Conservation (phyloP, 305 asterid species). For the Solanum hybrid region DNA sequence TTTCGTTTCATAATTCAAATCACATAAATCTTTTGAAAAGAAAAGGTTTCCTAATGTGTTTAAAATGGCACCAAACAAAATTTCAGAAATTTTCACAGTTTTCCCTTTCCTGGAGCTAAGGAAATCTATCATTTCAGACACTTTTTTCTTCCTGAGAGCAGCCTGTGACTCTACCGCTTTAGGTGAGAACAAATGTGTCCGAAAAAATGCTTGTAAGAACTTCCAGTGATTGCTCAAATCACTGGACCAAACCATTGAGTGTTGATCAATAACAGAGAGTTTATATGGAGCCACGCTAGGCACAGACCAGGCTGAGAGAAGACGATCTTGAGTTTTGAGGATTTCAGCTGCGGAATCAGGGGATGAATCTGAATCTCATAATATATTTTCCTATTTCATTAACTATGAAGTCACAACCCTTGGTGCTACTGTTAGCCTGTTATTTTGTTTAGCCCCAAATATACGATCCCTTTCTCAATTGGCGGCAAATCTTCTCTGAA, state of each 20-base stretch:
- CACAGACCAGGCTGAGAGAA: slow-evolving; percentile 4
- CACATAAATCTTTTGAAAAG: slow-evolving; percentile 1
- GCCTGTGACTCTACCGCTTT: slow-evolving; percentile 4
- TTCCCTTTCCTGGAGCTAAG: background rate
- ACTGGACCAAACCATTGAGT: background rate
- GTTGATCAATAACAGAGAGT: background rate
- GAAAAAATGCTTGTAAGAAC: slow-evolving; percentile 2
- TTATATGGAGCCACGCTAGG: slow-evolving; percentile 1
- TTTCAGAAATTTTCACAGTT: background rate
- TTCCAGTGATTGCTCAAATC: slow-evolving; percentile 14
- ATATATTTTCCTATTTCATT: too few relatives aligned
- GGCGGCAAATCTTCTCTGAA: too few relatives aligned
- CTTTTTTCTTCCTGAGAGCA: slow-evolving; percentile 1
- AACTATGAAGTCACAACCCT: too few relatives aligned
- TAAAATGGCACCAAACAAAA: background rate
- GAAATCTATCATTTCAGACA: background rate
- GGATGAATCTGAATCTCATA: background rate
- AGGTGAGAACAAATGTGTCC: slow-evolving; percentile 11
- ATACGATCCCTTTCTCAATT: too few relatives aligned
- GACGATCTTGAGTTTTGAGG: slow-evolving; percentile 7
- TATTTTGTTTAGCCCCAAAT: too few relatives aligned
- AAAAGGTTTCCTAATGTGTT: background rate
- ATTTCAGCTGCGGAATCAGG: background rate
- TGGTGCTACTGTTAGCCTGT: too few relatives aligned
- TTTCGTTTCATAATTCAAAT: background rate